phyloP scores from a whole-genome alignment of 2,329 filamentous ascomycete species.

The Colletotrichum limetticola region DNA sequence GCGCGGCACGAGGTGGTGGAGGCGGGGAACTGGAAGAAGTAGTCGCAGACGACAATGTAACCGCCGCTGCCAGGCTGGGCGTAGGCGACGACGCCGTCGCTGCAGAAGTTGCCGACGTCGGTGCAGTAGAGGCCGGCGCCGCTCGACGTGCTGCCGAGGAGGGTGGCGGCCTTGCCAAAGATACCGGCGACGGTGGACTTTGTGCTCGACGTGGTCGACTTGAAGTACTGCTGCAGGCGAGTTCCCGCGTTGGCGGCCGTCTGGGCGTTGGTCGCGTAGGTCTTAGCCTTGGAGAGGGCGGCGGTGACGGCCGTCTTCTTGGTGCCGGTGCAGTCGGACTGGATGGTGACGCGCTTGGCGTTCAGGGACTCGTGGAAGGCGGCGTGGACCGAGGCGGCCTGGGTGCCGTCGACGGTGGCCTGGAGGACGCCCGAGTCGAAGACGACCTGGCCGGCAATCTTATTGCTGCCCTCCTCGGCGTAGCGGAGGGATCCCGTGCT shows the following conservation, averaged over 20 bases:
- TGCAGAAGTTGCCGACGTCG: constrained; percentile 59
- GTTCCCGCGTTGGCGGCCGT: neutral
- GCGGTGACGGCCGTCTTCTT: neutral
- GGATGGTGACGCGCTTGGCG: constrained; percentile 50
- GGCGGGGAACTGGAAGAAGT: constrained; percentile 64
- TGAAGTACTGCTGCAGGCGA: constrained; percentile 63
- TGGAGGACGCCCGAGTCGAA: constrained; percentile 67
- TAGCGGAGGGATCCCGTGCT: constrained; percentile 61
- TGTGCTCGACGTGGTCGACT: constrained; percentile 52
- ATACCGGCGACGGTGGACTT: constrained; percentile 59
- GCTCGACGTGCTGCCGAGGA: constrained; percentile 54
- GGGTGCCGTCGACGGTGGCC: constrained; percentile 63
- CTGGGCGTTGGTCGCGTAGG: neutral
- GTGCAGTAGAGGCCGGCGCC: constrained; percentile 63
- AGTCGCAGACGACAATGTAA: constrained; percentile 71
- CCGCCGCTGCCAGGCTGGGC: constrained; percentile 46
- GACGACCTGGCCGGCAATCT: constrained; percentile 59
- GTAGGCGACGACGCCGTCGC: too few species aligned
- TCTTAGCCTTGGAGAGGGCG: constrained; percentile 37
- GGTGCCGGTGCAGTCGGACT: constrained; percentile 16
- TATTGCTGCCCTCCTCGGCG: constrained; percentile 57
- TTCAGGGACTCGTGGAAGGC: constrained; percentile 49
- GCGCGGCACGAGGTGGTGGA: constrained; percentile 64
- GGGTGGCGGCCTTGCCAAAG: constrained; percentile 54
- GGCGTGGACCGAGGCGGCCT: constrained; percentile 59